phyloP scores from a whole-genome alignment of 495 filamentous ascomycete genomes.

The Neurospora sp. region DNA sequence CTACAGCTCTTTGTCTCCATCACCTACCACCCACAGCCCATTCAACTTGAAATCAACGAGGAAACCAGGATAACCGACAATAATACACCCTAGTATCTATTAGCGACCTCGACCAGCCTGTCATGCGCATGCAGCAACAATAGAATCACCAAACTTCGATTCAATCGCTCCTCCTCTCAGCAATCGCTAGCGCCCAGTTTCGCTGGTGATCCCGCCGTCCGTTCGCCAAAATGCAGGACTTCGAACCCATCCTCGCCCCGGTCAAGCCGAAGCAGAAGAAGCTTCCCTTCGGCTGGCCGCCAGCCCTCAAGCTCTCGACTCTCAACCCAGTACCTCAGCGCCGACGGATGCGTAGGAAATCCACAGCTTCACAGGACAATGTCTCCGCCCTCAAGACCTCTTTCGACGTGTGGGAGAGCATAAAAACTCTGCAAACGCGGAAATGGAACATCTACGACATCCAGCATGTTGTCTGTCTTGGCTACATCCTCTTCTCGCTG shows the following conservation, averaged over 20 bases:
- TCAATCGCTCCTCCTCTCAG: neutral
- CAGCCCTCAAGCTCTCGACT: conserved; percentile 15
- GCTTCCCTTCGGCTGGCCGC: conserved; percentile 20
- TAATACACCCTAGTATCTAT: neutral
- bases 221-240: conserved; percentile 17
- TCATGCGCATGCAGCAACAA: conserved; percentile 19
- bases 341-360: conserved; percentile 60
- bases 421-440: conserved; percentile 60
- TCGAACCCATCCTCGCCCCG: conserved; percentile 13
- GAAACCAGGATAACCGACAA: neutral
- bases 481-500: conserved; percentile 69
- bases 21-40: neutral
- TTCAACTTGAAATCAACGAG: neutral
- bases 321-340: conserved; percentile 54
- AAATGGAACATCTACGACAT: conserved; percentile 80
- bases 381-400: conserved; percentile 74
- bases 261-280: conserved; percentile 18
- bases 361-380: conserved; percentile 44
- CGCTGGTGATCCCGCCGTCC: neutral
- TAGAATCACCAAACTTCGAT: conserved; percentile 5
- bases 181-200: neutral
- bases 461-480: conserved; percentile 68
- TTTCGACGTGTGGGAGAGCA: conserved; percentile 61
- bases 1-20: neutral
- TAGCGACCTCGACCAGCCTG: neutral